Conservation (phyloP, 106 monocot genomes). For the Dendrobium officinale region DNA sequence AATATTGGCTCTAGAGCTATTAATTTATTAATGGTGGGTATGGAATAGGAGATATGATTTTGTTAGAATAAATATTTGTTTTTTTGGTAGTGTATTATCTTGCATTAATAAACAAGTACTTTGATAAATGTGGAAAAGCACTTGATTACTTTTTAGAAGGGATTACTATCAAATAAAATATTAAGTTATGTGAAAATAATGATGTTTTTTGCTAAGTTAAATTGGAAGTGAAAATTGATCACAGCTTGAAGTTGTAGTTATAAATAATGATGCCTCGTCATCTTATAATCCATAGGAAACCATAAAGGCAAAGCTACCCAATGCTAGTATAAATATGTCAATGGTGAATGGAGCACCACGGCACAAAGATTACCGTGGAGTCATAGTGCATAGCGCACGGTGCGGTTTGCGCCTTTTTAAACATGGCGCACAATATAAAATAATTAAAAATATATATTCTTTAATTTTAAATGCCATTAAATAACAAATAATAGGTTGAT, state of each 20-base stretch:
- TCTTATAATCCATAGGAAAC: background rate
- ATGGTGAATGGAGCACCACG: no score
- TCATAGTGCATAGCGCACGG: no score
- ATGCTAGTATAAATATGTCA: background rate
- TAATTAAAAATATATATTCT: no score
- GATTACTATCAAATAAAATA: no score
- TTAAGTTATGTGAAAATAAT: background rate
- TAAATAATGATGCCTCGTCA: background rate
- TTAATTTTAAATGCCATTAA: no score
- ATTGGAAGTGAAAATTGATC: background rate
- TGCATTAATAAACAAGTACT: background rate
- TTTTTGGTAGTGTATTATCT: background rate
- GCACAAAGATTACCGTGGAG: no score
- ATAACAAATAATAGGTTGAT: no score
- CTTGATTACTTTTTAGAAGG: no score
- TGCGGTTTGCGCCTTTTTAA: no score
- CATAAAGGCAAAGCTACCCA: background rate
- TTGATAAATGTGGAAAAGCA: background rate
- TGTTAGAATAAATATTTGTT: background rate
- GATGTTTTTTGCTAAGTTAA: background rate
- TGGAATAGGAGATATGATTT: background rate
- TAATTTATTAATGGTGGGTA: background rate
- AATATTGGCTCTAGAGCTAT: background rate
- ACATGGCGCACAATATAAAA: no score
- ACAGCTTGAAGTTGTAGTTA: background rate